Percentiles rank a stretch among this genome's conserved stretches.
Conservation (phyloP, 139 green algal genomes). For the Chlorella sp. region DNA sequence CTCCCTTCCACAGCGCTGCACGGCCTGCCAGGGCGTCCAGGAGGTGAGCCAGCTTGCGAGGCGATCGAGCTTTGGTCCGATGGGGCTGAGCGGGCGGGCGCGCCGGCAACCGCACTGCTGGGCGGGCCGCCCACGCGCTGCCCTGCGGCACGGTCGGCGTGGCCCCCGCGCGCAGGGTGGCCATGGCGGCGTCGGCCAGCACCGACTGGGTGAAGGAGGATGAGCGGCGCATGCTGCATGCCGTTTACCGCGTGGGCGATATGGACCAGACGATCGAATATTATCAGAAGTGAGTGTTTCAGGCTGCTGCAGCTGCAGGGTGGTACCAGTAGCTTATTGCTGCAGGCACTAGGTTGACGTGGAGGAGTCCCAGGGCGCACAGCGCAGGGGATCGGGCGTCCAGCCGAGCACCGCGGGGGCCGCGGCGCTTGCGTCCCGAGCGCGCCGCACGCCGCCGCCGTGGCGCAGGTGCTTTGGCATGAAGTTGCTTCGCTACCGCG, state of each 20-base stretch:
- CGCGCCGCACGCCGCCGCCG: background rate
- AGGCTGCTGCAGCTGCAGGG: background rate
- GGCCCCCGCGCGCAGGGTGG: conserved; percentile 1
- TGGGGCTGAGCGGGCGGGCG: background rate
- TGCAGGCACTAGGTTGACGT: too few species aligned
- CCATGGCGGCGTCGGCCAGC: background rate
- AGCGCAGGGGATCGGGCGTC: too few species aligned
- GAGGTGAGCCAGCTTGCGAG: background rate
- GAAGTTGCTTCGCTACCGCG: conserved; percentile 76
- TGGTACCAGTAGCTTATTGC: too few species aligned
- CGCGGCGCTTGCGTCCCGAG: conserved; percentile 1
- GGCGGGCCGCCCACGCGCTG: background rate
- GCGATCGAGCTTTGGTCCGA: background rate
- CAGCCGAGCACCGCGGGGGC: background rate
- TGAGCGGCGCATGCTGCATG: conserved; percentile 81
- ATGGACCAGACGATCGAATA: conserved; percentile 74
- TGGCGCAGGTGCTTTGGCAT: conserved; percentile 64
- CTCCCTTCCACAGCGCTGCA: conserved; percentile 11
- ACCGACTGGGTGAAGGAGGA: conserved; percentile 55
- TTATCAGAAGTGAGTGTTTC: conserved; percentile 46
- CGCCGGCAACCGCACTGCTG: background rate
- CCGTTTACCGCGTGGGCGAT: conserved; percentile 65
- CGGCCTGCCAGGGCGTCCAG: background rate
- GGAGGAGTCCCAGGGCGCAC: too few species aligned
- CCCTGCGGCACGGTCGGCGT: background rate